Evolutionary conservation across 768 basidiomycete species (phyloP).

Genomic region (Coprinellus micaceus): DNA sequence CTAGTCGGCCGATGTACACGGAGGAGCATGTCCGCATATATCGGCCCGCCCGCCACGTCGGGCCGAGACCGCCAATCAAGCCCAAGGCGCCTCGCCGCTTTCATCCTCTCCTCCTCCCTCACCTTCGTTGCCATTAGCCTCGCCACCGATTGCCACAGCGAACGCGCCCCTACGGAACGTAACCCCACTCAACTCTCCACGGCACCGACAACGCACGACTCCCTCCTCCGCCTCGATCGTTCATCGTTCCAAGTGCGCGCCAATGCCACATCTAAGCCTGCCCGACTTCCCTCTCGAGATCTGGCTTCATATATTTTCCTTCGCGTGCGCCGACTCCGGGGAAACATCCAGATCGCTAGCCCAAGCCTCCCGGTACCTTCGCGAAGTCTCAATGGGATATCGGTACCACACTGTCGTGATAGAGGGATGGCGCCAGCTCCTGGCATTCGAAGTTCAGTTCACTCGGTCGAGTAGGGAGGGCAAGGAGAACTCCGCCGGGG

Average conservation of each 20-base stretch:
- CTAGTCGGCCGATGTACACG: conserved; percentile 56
- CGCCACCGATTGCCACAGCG: no score
- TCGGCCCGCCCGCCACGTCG: background rate
- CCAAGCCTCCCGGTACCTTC: background rate
- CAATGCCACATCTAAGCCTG: no score
- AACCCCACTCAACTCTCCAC: no score
- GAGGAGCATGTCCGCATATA: no score
- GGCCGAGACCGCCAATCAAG: background rate
- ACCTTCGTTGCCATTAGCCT: no score
- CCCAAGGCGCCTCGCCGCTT: background rate
- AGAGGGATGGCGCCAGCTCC: background rate
- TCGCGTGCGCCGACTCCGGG: background rate
- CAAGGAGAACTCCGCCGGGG: background rate
- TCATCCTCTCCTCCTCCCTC: background rate
- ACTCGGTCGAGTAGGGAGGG: background rate
- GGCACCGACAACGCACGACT: no score
- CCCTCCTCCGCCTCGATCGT: no score
- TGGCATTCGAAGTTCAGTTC: background rate
- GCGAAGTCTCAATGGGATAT: background rate
- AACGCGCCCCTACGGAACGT: background rate
- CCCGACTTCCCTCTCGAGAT: background rate
- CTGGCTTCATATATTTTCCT: background rate
- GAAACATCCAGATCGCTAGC: background rate
- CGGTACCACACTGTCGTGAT: background rate
- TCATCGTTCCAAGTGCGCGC: no score